A percentile compares a stretch with the other conserved stretches of the same genome.
These are phyloP conservation scores for Amaranthus tricolor DNA, from an alignment of 179 eudicot species.

Conservation along the genomic window DNA sequence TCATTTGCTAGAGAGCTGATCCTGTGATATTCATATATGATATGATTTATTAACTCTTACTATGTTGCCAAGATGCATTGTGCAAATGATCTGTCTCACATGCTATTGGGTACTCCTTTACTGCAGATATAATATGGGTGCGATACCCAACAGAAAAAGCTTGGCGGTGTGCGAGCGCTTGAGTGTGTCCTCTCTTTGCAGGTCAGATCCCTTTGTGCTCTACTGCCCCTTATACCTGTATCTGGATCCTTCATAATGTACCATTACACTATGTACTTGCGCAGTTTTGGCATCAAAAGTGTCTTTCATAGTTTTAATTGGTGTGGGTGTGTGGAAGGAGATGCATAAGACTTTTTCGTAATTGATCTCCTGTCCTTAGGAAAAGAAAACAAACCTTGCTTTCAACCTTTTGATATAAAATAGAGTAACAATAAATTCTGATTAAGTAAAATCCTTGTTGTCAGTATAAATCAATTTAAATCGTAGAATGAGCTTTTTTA, in stretches of 20 bases:
- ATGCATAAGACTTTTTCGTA: background rate
- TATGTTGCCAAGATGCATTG: background rate
- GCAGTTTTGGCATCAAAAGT: background rate
- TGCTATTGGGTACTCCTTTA: background rate
- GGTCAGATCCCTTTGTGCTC: conserved; percentile 41
- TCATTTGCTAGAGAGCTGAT: background rate
- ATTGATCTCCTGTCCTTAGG: background rate
- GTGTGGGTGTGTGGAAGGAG: background rate
- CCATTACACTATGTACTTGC: background rate
- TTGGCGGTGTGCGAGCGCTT: conserved; percentile 74
- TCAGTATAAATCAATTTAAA: no score
- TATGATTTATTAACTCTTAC: background rate
- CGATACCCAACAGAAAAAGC: conserved; percentile 70
- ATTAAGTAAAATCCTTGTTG: no score
- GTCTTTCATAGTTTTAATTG: background rate
- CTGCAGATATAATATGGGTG: conserved; percentile 91
- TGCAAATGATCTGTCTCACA: conserved; percentile 1
- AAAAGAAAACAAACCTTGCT: background rate
- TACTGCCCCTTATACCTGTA: conserved; percentile 3
- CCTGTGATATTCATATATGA: background rate
- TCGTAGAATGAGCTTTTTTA: no score
- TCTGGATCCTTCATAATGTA: background rate
- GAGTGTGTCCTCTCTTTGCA: conserved; percentile 78
- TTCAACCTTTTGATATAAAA: no score
- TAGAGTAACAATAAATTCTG: no score